Evolutionary conservation across 164 flowering plant genomes (phyloP).

Genomic region (Euptelea pleiosperma): DNA sequence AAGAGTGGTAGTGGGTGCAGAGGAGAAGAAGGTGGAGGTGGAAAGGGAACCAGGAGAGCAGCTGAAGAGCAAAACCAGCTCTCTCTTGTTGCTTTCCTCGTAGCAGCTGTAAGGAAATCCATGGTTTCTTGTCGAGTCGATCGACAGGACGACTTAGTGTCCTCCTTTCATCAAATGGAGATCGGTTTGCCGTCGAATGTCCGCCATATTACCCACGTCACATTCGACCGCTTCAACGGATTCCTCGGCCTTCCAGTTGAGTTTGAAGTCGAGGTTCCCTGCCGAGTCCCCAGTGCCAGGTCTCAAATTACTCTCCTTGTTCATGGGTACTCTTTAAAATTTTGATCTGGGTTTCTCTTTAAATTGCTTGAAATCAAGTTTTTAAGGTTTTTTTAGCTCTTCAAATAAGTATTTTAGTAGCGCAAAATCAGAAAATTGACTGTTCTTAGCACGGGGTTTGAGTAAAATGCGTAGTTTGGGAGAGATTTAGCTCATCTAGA

Average conservation of each 20-base stretch:
- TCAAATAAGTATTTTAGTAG: too few species aligned
- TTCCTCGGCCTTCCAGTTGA: conserved; percentile 95
- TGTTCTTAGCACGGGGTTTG: too few species aligned
- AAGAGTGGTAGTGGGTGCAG: conserved; percentile 59
- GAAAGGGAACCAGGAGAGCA: conserved; percentile 24
- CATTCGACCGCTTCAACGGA: conserved; percentile 92
- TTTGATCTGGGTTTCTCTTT: conserved; percentile 18
- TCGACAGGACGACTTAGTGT: conserved; percentile 42
- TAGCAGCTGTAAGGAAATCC: conserved; percentile 78
- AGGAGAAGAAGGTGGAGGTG: conserved; percentile 30
- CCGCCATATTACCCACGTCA: conserved; percentile 86
- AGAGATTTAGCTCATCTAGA: too few species aligned
- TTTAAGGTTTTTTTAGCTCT: not conserved
- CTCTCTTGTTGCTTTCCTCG: conserved; percentile 50
- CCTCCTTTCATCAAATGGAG: conserved; percentile 67
- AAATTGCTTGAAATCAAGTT: not conserved
- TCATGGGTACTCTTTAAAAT: conserved; percentile 14
- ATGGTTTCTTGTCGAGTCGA: conserved; percentile 84
- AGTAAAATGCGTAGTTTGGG: too few species aligned
- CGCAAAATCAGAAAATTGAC: too few species aligned
- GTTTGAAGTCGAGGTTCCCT: conserved; percentile 79
- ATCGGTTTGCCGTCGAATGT: conserved; percentile 97
- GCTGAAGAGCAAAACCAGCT: conserved; percentile 55
- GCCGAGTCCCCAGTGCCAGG: conserved; percentile 93
- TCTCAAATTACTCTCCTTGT: conserved; percentile 14